phyloP scores from a whole-genome alignment of 441 rosid species.

The Sinapis alba region DNA sequence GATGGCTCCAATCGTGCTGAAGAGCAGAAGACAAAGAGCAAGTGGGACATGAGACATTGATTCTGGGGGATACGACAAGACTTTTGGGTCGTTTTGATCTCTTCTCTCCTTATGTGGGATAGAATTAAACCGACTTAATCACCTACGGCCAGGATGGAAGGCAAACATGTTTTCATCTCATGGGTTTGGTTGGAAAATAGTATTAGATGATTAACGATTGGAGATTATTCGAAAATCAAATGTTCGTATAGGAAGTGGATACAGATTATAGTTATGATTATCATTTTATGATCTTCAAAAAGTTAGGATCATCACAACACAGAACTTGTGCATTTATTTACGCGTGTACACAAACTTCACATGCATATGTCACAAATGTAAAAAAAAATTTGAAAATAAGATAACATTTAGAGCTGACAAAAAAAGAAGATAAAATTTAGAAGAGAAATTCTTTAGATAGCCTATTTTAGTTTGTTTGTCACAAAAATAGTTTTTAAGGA shows the following conservation, averaged over 20 bases:
- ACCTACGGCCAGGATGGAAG: conserved; percentile 15
- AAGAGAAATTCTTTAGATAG: no score
- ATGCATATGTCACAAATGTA: no score
- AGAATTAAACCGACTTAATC: conserved; percentile 9
- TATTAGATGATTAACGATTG: conserved; percentile 7
- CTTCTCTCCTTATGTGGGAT: conserved; percentile 5
- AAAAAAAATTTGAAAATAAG: no score
- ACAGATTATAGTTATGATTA: conserved; percentile 11
- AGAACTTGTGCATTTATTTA: no score
- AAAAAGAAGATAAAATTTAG: no score
- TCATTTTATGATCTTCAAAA: neutral
- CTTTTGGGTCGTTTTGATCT: neutral
- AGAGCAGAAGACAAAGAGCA: conserved; percentile 52
- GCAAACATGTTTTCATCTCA: conserved; percentile 7
- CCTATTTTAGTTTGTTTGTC: no score
- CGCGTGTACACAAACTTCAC: no score
- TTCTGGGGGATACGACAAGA: conserved; percentile 12
- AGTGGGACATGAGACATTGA: conserved; percentile 40
- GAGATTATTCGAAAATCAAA: conserved; percentile 15
- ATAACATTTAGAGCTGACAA: no score
- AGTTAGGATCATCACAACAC: no score
- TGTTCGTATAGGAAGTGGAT: conserved; percentile 24
- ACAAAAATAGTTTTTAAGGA: no score
- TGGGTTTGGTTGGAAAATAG: conserved; percentile 28
- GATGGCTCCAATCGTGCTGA: conserved; percentile 71